A percentile compares a stretch with the other conserved stretches of the same genome.
Conservation (phyloP, 1,284 basidiomycete genomes). For the Naganishia cerealis region DNA sequence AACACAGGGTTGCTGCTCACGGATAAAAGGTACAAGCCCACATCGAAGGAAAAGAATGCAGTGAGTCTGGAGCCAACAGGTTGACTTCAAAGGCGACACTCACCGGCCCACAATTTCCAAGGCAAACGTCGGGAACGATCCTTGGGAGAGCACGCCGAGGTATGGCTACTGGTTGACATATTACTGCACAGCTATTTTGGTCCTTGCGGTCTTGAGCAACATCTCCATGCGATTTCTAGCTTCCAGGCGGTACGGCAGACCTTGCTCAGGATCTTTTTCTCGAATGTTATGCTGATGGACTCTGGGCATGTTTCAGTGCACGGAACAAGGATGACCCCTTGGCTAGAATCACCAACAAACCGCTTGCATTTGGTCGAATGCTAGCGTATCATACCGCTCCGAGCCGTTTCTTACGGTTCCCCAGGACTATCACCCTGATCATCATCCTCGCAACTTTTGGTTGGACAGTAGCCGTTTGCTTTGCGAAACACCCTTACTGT, state of each 20-base stretch:
- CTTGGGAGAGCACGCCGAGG: slow-evolving; percentile 17
- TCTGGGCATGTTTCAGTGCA: background rate
- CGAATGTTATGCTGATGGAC: background rate
- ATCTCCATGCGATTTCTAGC: slow-evolving; percentile 19
- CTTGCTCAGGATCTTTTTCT: background rate
- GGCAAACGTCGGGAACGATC: slow-evolving; percentile 26
- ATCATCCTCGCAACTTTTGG: slow-evolving; percentile 9
- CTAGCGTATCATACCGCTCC: slow-evolving; percentile 20
- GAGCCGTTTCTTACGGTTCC: slow-evolving; percentile 24
- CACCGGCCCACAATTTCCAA: background rate
- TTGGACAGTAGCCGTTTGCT: slow-evolving; percentile 17
- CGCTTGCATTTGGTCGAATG: slow-evolving; percentile 17
- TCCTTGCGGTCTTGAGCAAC: slow-evolving; percentile 16
- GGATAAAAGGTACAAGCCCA: slow-evolving; percentile 16
- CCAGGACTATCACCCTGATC: slow-evolving; percentile 2
- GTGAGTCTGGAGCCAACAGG: background rate
- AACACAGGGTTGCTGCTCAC: slow-evolving; percentile 9
- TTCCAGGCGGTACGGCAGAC: slow-evolving; percentile 13
- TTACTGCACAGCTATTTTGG: slow-evolving; percentile 16
- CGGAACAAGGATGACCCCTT: slow-evolving; percentile 24
- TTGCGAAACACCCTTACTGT: slow-evolving; percentile 28
- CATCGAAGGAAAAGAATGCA: slow-evolving; percentile 25
- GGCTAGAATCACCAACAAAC: slow-evolving; percentile 14
- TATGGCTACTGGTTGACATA: slow-evolving; percentile 29
- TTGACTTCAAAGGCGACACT: background rate